Evolutionary conservation across 306 rosid species (phyloP), one percentile per base, ranked within the genome.

Genomic region (Prunus armeniaca): DNA sequence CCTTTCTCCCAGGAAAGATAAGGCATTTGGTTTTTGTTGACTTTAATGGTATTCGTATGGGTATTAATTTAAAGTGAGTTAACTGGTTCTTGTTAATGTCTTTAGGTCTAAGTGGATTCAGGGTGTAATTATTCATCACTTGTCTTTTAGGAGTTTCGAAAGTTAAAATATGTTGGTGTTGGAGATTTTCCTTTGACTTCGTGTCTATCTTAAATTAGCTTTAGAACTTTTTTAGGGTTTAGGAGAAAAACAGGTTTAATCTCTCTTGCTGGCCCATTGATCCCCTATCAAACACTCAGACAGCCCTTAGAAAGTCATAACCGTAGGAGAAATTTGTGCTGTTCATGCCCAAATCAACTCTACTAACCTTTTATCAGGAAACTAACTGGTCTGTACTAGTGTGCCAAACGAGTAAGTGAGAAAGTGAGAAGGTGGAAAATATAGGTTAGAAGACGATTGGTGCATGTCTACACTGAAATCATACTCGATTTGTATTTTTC

Each of bases 11-110:
- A 15, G 9, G 54, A 55, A 41, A 54, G 12, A 22, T 50, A 9
- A 49, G 2, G 32, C 43, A 18, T 50, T 57, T 60, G 27, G 65
- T 55, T 47, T 9, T 57, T 50, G 73, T 54, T 30, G 71, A 58
- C 77, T 77, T 66, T 22, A 1, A 50, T 61, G 46, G 32, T 60
- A 58, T 70, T 13, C n/a, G 2, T 38, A 17, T 67, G n/a, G 30
- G 10, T 34, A 13, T 24, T 24, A 49, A 54, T 14, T 6, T 74
- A 41, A 19, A 66, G 68, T 78, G 41, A 78, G 85, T 78, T 67
- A 69, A 62, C 72, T 75, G 76, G 64, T 73, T 73, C 67, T 55
- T 52, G 69, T 71, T 69, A 30, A 58, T 75, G 9, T 12, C 50
- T 20, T 50, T 64, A 9, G 76, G 52, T 30, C 67, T 45, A 2